These are phyloP conservation scores for Quercus lobata DNA, from an alignment of 331 rosid species.

Conservation along the genomic window DNA sequence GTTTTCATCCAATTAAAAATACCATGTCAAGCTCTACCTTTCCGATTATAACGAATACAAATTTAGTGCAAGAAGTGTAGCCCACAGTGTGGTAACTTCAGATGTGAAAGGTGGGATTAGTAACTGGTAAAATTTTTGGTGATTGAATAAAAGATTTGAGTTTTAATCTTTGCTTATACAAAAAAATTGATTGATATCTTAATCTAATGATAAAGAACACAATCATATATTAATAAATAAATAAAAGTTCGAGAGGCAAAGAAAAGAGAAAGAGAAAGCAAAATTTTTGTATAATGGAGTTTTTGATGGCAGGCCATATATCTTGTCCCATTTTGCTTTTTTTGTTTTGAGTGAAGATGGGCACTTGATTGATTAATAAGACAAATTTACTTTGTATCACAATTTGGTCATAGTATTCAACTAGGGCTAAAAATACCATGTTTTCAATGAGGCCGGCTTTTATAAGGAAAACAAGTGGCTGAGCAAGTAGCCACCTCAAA, in stretches of 20 bases:
- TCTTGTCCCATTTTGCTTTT: background rate
- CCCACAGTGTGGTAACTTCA: background rate
- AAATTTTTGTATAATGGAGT: background rate
- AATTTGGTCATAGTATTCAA: background rate
- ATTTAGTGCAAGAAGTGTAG: background rate
- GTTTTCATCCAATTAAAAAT: background rate
- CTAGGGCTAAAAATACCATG: background rate
- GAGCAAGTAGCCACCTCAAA: background rate
- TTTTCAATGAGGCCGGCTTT: background rate
- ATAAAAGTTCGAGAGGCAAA: background rate
- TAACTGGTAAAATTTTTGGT: accelerated
- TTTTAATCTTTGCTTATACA: accelerated
- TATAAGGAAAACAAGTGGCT: background rate
- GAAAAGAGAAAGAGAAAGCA: background rate
- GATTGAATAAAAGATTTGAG: too few species aligned
- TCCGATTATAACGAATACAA: background rate
- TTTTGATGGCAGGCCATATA: background rate
- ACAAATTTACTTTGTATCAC: background rate
- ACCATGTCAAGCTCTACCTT: background rate
- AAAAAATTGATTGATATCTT: too few species aligned
- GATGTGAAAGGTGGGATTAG: background rate
- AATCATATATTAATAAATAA: too few species aligned
- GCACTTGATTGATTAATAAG: background rate
- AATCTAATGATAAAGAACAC: accelerated
- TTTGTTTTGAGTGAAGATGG: background rate